These are phyloP conservation scores for Eucalyptus dawsonii DNA, from an alignment of 345 rosid genomes.

Conservation along the genomic window DNA sequence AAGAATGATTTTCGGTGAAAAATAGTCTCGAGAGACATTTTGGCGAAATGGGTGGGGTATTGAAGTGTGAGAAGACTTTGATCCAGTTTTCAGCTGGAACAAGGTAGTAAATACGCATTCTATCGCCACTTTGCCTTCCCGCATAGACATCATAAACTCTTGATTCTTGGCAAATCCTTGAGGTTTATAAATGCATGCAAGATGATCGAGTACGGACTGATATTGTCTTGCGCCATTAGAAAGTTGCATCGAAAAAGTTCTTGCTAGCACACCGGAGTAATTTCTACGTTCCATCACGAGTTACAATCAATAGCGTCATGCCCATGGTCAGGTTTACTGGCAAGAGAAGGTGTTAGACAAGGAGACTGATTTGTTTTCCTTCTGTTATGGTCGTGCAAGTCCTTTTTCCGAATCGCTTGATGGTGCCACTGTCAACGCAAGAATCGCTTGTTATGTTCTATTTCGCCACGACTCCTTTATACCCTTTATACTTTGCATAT, in stretches of 20 bases:
- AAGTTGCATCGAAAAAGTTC: neutral
- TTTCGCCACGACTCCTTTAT: neutral
- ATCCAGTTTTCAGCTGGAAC: neutral
- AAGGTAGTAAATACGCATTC: neutral
- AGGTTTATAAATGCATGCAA: fast-evolving
- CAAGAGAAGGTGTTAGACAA: neutral
- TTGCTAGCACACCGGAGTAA: neutral
- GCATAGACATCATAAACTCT: neutral
- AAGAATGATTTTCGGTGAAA: neutral
- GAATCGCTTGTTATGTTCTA: neutral
- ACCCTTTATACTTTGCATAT: neutral
- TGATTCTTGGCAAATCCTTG: neutral
- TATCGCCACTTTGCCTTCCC: neutral
- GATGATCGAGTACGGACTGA: neutral
- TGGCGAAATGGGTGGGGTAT: neutral
- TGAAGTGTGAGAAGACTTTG: neutral
- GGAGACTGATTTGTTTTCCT: neutral
- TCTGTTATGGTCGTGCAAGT: neutral
- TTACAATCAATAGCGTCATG: neutral
- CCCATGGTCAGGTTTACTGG: neutral
- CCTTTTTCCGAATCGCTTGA: neutral
- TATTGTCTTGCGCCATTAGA: neutral
- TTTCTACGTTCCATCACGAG: neutral
- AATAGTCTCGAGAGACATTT: neutral
- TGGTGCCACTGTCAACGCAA: neutral